A percentile compares a stretch with the other conserved stretches of the same genome.
Conservation (phyloP, 73 alveolate species). For the Tetrahymena borealis region DNA sequence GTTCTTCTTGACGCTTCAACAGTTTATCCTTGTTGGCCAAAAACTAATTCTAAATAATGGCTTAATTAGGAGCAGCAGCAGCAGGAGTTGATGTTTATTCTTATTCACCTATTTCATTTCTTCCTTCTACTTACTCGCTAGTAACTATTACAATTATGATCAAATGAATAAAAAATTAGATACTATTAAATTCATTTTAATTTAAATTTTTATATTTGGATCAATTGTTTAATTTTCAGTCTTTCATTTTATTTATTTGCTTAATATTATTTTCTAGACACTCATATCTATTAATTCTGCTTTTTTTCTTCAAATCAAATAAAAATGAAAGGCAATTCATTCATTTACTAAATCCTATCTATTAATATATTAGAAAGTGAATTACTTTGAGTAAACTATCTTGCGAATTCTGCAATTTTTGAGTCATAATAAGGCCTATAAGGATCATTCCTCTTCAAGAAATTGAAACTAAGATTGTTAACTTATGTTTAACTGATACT, state of each 20-base stretch:
- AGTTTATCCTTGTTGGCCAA: background rate
- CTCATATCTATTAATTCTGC: background rate
- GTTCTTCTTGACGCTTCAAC: constrained; percentile 12
- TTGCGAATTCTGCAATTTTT: constrained; percentile 57
- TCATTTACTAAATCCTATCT: too few species aligned
- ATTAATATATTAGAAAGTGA: background rate
- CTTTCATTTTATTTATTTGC: background rate
- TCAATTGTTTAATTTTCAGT: background rate
- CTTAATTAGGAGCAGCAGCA: background rate
- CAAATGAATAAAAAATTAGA: background rate
- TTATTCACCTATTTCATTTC: background rate
- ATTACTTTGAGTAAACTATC: constrained; percentile 20
- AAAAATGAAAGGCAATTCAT: background rate
- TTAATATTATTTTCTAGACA: background rate
- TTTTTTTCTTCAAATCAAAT: too few species aligned
- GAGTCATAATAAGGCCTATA: constrained; percentile 67
- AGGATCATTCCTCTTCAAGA: constrained; percentile 66
- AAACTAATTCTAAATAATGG: background rate
- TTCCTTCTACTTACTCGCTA: background rate
- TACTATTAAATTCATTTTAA: background rate
- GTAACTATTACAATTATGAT: background rate
- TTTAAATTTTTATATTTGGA: background rate
- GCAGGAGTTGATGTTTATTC: too few species aligned
- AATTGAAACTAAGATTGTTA: constrained; percentile 61
- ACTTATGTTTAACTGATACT: constrained; percentile 51